Evolutionary conservation across 139 green algal genomes (phyloP).

Genomic region (Astrephomene gubernaculifera): DNA sequence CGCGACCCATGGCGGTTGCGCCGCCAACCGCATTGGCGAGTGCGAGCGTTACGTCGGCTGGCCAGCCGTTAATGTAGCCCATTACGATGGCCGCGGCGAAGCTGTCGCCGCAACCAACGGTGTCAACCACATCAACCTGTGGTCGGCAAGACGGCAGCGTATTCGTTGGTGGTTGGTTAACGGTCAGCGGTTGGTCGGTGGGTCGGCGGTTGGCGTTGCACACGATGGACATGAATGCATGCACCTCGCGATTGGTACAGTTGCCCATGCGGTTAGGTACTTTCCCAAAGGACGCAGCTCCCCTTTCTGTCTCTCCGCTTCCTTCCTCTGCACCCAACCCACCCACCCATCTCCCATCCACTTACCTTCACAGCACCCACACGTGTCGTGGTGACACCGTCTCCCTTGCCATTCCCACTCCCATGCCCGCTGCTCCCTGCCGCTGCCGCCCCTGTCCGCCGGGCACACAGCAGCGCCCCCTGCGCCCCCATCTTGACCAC

Average conservation of each 20-base stretch:
- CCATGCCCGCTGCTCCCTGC: not conserved
- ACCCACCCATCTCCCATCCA: too few relatives aligned
- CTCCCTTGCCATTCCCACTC: not conserved
- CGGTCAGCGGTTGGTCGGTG: not conserved
- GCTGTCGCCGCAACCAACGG: conserved; percentile 95
- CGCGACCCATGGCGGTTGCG: conserved; percentile 86
- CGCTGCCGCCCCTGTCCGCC: not conserved
- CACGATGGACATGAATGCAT: too few relatives aligned
- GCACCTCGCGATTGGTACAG: too few relatives aligned
- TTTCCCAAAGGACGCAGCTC: too few relatives aligned
- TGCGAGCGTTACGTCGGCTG: conserved; percentile 73
- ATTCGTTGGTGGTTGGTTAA: not conserved
- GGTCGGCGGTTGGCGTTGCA: too few relatives aligned
- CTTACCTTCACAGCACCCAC: conserved; percentile 30
- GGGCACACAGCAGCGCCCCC: conserved; percentile 76
- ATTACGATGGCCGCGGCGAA: conserved; percentile 93
- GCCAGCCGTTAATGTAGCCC: conserved; percentile 75
- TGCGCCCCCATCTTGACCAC: conserved; percentile 86
- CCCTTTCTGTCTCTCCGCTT: too few relatives aligned
- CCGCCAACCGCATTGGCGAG: conserved; percentile 95
- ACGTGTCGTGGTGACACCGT: not conserved
- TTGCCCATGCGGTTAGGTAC: too few relatives aligned
- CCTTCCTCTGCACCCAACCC: not conserved
- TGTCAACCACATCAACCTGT: conserved; percentile 92
- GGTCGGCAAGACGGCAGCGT: too few relatives aligned